phyloP scores from a whole-genome alignment of 495 filamentous ascomycete genomes.

The Neurospora sp. region DNA sequence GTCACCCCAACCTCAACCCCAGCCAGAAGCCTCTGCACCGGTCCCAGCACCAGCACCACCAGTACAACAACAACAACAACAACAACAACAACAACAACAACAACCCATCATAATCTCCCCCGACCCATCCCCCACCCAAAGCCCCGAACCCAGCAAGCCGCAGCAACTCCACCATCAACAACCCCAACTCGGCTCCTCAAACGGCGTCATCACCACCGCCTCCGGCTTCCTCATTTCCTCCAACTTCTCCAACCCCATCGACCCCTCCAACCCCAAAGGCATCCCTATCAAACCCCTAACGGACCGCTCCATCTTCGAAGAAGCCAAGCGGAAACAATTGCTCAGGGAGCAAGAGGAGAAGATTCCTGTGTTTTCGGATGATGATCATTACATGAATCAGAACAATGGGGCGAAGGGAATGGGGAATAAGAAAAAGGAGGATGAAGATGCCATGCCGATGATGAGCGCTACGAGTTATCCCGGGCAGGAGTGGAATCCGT shows the following conservation, averaged over 20 bases:
- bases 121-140: neutral
- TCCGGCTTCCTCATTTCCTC: neutral
- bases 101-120: neutral
- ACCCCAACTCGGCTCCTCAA: conserved; percentile 1
- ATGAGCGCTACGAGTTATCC: conserved; percentile 77
- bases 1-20: neutral
- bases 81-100: neutral
- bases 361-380: conserved; percentile 30
- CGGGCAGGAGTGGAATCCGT: conserved; percentile 74
- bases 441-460: conserved; percentile 44
- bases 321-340: conserved; percentile 19
- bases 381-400: neutral
- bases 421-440: conserved; percentile 17
- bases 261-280: conserved; percentile 5
- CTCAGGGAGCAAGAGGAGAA: conserved; percentile 38
- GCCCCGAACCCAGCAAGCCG: neutral
- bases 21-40: neutral
- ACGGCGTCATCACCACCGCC: conserved; percentile 1
- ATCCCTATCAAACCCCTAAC: conserved; percentile 7
- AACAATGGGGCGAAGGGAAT: neutral
- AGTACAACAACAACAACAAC: neutral
- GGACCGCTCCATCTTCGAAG: conserved; percentile 17
- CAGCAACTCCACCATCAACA: neutral
- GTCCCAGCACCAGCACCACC: too few relatives aligned
- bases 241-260: neutral